Conservation (phyloP, 176 grass and related monocot species). For the Triticum turgidum region DNA sequence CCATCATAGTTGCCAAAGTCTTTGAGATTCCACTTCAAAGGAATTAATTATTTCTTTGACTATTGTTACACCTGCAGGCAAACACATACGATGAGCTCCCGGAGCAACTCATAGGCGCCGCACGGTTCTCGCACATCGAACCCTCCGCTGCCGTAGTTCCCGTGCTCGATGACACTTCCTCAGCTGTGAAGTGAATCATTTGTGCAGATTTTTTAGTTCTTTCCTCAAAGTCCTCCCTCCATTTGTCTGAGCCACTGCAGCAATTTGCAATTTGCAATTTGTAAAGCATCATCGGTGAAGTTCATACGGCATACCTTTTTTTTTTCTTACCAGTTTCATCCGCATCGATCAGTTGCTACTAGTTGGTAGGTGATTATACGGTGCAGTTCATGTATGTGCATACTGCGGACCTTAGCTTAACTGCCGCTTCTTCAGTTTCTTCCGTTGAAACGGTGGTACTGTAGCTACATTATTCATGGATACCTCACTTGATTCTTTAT, state of each 20-base stretch:
- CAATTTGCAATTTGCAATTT: conserved; percentile 33
- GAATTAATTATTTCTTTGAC: neutral
- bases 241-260: conserved; percentile 10
- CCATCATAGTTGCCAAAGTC: neutral
- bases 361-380: neutral
- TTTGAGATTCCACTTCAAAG: neutral
- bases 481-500: neutral
- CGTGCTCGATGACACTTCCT: conserved; percentile 42
- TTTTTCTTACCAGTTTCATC: neutral
- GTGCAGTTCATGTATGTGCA: conserved; percentile 30
- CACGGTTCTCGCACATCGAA: conserved; percentile 71
- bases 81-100: conserved; percentile 83
- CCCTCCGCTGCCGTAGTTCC: conserved; percentile 56
- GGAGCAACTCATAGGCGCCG: conserved; percentile 77
- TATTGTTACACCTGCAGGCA: conserved; percentile 48
- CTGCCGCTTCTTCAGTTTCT: neutral
- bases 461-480: neutral
- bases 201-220: conserved; percentile 40
- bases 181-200: neutral
- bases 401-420: conserved; percentile 14
- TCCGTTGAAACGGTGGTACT: neutral
- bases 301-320: neutral
- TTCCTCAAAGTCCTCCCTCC: neutral
- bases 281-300: neutral
- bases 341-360: neutral